Evolutionary conservation across 2,329 filamentous ascomycete genomes (phyloP).

Genomic region (Trichoderma endophyticum): DNA sequence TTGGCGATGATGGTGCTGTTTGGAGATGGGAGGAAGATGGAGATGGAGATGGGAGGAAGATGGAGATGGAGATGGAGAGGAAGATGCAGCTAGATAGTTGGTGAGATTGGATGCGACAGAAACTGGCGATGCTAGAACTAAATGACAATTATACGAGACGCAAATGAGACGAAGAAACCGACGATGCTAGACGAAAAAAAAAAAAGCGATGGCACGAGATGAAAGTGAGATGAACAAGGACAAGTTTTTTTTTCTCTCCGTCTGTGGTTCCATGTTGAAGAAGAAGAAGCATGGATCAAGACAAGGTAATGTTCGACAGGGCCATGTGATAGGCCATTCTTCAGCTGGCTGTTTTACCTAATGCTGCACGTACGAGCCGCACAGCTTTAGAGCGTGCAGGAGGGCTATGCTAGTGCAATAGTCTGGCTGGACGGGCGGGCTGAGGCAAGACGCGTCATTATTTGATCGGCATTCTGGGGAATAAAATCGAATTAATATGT

Average conservation of each 20-base stretch:
- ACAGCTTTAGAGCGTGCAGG: neutral
- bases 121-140: neutral
- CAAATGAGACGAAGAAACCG: neutral
- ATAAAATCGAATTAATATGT: neutral
- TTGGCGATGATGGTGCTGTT: neutral
- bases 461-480: neutral
- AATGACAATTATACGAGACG: neutral
- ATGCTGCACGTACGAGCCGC: neutral
- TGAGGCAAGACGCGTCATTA: neutral
- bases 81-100: neutral
- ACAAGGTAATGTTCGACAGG: neutral
- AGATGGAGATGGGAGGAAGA: neutral
- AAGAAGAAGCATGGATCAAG: neutral
- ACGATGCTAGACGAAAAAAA: neutral
- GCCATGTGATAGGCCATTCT: neutral
- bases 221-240: neutral
- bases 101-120: neutral
- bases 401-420: neutral
- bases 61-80: neutral
- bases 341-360: neutral
- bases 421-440: neutral
- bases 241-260: neutral
- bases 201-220: neutral
- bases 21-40: neutral
- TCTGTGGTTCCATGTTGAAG: neutral